Base-by-base conservation (phyloP, 2,329 filamentous ascomycete genomes). In the Westerdykella aurantiaca region DNA sequence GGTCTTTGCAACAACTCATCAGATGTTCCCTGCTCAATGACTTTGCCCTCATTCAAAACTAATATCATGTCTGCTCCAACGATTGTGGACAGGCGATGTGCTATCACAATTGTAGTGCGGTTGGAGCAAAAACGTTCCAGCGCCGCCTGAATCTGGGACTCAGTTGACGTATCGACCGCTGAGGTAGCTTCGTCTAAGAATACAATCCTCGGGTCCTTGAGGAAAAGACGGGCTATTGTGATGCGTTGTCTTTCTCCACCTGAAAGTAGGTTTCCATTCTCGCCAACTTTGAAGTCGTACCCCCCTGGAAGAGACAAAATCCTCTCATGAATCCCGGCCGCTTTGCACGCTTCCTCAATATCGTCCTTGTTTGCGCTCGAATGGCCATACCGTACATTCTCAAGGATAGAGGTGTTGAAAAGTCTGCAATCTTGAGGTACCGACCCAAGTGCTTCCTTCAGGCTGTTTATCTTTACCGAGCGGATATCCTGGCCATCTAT, bases 61-160 rank as follows among this genome's bases (percentile, higher is more conserved):
- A 95, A 86, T 55, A 96, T 96, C 60, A 94, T 95, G 66, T 95
- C 85, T 0, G 89, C 88, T 52, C 88, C 82, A 67, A 81, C 88
- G 71, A 96, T 94, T 10, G 90, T 96, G 1, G 88, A 94, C 10
- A 96, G 74, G 55, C 89, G 83, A 70, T 96, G 90, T 38, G 90
- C 90, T 66, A 96, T 95, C 7, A 88, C 86, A 57, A 95, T 94
- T 6, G 90, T 95, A 0, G 90, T 96, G 43, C 90, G 80, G 33
- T 25, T 25, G 23, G 23, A 5, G 23, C 5, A 25, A 10, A 82
- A 69, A 37, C 67, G 67, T 43, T 67, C 68, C 29, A 83, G 71
- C 1, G 79, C 79, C n/a, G 74, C 68, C 52, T 82, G 80, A 31
- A 82, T 82, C 53, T 78, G 77, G 46, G 79, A 75, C 59, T 83